phyloP scores from a whole-genome alignment of 2,329 filamentous ascomycete genomes.

The Penicillium nordicum region DNA sequence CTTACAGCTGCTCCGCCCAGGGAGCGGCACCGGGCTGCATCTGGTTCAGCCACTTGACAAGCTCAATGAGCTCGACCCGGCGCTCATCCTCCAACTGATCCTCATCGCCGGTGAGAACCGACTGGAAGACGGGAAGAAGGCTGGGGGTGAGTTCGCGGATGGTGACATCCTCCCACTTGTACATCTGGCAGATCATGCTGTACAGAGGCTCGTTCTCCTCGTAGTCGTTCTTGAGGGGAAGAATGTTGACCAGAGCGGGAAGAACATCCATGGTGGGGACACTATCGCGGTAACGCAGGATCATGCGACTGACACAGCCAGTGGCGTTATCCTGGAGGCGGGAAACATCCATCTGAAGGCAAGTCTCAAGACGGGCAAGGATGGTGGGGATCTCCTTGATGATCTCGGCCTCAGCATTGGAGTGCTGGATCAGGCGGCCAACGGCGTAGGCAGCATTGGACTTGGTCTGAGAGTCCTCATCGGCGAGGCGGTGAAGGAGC shows the following conservation, averaged over 20 bases:
- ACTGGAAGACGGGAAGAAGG: slow-evolving; percentile 47
- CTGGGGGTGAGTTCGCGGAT: slow-evolving; percentile 46
- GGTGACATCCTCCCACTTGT: slow-evolving; percentile 48
- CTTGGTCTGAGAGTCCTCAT: slow-evolving; percentile 87
- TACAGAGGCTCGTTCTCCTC: slow-evolving; percentile 96
- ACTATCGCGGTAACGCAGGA: slow-evolving; percentile 78
- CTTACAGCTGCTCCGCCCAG: slow-evolving; percentile 39
- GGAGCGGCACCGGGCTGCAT: slow-evolving; percentile 41
- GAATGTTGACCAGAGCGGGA: slow-evolving; percentile 70
- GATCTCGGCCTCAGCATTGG: slow-evolving; percentile 69
- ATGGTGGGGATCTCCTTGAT: slow-evolving; percentile 73
- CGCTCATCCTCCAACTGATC: slow-evolving; percentile 50
- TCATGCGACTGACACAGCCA: slow-evolving; percentile 88
- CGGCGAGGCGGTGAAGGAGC: slow-evolving; percentile 78
- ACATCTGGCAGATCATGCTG: slow-evolving; percentile 83
- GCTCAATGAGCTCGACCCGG: slow-evolving; percentile 45
- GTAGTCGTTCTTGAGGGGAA: slow-evolving; percentile 88
- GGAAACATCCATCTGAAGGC: slow-evolving; percentile 72
- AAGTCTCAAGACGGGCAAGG: slow-evolving; percentile 78
- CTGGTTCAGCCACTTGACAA: slow-evolving; percentile 49
- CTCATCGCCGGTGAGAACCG: slow-evolving; percentile 44
- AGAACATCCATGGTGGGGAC: slow-evolving; percentile 79
- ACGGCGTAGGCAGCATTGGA: slow-evolving; percentile 92
- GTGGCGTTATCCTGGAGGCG: slow-evolving; percentile 89
- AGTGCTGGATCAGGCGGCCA: slow-evolving; percentile 80